Evolutionary conservation across 2,329 filamentous ascomycete genomes (phyloP).

Genomic region (Chaetomiaceae sp.): DNA sequence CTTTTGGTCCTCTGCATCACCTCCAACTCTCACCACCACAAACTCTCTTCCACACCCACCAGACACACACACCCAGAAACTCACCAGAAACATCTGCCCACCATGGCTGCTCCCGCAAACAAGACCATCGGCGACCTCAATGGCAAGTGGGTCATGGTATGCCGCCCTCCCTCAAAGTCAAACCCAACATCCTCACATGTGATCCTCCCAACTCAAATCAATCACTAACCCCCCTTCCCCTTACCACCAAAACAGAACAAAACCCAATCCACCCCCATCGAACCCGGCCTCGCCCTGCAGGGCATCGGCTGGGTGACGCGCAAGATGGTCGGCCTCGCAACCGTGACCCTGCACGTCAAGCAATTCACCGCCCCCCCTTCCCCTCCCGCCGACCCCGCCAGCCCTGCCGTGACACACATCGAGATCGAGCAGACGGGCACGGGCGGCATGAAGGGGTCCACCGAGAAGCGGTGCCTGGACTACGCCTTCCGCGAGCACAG

Average conservation of each 20-base stretch:
- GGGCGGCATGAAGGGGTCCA: constrained; percentile 63
- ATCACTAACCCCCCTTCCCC: constrained; percentile 3
- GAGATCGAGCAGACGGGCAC: constrained; percentile 69
- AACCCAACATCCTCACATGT: constrained; percentile 6
- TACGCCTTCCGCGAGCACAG: constrained; percentile 55
- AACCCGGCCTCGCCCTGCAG: constrained; percentile 67
- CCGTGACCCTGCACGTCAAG: constrained; percentile 61
- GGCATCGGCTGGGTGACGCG: constrained; percentile 68
- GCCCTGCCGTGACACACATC: constrained; percentile 50
- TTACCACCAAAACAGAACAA: constrained; percentile 60
- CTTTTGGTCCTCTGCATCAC: not conserved
- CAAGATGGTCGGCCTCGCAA: constrained; percentile 66
- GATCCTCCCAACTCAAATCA: not conserved
- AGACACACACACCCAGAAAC: not conserved
- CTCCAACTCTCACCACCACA: not conserved
- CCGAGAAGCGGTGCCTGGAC: constrained; percentile 53
- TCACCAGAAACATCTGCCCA: constrained; percentile 27
- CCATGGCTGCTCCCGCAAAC: constrained; percentile 67
- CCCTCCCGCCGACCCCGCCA: constrained; percentile 29
- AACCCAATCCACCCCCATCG: constrained; percentile 62
- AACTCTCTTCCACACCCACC: not conserved
- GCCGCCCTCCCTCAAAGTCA: constrained; percentile 25
- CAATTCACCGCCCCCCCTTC: constrained; percentile 46
- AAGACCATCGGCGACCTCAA: constrained; percentile 64
- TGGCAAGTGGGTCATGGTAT: constrained; percentile 67